Evolutionary conservation across 2,329 filamentous ascomycete species (phyloP).

Genomic region (Scytalidium sp.): DNA sequence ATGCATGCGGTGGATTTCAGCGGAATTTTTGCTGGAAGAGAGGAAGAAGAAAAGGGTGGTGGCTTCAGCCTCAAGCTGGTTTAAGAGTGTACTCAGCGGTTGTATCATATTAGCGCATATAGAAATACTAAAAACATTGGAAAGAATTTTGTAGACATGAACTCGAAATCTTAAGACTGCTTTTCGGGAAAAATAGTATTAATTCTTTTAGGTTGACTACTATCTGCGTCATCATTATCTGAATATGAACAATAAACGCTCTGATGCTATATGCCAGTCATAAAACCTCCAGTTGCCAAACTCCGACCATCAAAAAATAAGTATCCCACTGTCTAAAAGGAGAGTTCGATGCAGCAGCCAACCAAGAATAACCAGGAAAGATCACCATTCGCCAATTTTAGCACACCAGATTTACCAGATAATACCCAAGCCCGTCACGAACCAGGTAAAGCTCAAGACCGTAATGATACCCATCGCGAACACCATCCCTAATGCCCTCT

Average conservation of each 20-base stretch:
- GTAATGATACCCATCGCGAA: slow-evolving; percentile 54
- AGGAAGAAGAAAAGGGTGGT: slow-evolving; percentile 62
- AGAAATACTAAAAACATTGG: too few species aligned
- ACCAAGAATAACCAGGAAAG: neutral
- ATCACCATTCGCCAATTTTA: slow-evolving; percentile 1
- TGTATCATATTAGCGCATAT: too few species aligned
- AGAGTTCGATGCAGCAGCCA: neutral
- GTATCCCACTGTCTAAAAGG: neutral
- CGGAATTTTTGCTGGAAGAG: slow-evolving; percentile 66
- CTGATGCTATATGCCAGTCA: neutral
- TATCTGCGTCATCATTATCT: neutral
- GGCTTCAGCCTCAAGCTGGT: slow-evolving; percentile 66
- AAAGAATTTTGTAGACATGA: too few species aligned
- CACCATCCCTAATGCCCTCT: slow-evolving; percentile 46
- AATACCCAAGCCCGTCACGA: slow-evolving; percentile 45
- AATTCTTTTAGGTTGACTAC: neutral
- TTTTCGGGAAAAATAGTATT: neutral
- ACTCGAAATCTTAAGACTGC: too few species aligned
- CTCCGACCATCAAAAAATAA: neutral
- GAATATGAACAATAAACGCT: neutral
- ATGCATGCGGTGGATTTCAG: slow-evolving; percentile 62
- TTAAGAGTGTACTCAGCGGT: too few species aligned
- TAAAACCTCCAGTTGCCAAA: neutral
- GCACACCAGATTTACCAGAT: slow-evolving; percentile 23
- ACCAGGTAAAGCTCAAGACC: slow-evolving; percentile 61